Conservation (phyloP, 2,329 filamentous ascomycete genomes). For the Ophiosphaerella korrae region DNA sequence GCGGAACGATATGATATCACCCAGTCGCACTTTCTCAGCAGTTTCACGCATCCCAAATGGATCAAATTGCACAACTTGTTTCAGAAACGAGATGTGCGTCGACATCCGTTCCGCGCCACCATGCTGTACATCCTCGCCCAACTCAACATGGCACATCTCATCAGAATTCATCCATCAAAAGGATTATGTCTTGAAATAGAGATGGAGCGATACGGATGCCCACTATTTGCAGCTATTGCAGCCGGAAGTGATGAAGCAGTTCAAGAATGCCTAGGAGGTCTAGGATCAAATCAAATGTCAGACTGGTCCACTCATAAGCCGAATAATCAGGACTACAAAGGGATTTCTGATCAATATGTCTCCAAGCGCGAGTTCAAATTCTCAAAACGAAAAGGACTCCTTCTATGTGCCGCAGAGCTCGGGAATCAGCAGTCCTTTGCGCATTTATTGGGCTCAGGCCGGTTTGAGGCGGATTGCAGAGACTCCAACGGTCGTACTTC, state of each 20-base stretch:
- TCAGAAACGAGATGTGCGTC: constrained; percentile 27
- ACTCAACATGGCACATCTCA: constrained; percentile 30
- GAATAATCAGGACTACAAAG: background rate
- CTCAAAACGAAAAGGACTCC: constrained; percentile 16
- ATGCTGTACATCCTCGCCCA: constrained; percentile 27
- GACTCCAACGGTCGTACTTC: constrained; percentile 3
- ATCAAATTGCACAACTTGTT: constrained; percentile 41
- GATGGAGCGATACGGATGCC: constrained; percentile 38
- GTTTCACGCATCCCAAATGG: constrained; percentile 38
- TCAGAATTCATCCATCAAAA: constrained; percentile 29
- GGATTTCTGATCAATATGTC: background rate
- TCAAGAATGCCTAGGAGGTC: constrained; percentile 17
- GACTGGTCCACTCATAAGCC: constrained; percentile 5
- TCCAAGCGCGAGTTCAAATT: constrained; percentile 16
- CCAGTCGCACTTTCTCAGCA: constrained; percentile 18
- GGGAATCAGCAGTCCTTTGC: constrained; percentile 21
- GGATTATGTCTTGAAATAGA: constrained; percentile 23
- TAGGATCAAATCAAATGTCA: constrained; percentile 10
- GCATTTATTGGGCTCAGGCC: constrained; percentile 22
- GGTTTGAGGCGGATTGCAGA: constrained; percentile 15
- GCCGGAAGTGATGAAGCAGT: constrained; percentile 34
- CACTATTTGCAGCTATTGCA: constrained; percentile 46
- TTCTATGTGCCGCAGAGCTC: constrained; percentile 19
- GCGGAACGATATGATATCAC: constrained; percentile 34
- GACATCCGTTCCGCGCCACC: constrained; percentile 15